Conservation (phyloP, 495 filamentous ascomycete species). For the Aspergillus funiculosus region DNA sequence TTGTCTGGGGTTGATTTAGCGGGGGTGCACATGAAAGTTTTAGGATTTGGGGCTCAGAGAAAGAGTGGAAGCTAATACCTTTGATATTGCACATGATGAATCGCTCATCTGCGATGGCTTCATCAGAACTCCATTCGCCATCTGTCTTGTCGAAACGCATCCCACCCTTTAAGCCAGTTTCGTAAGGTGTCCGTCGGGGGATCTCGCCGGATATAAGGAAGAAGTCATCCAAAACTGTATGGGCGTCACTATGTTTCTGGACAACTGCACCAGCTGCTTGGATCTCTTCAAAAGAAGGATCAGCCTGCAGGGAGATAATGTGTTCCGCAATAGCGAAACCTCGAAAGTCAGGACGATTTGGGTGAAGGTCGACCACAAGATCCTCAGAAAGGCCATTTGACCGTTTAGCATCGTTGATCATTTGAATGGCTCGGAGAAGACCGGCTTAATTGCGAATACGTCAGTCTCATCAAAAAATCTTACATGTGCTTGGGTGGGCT, state of each 20-base stretch:
- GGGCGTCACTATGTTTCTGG: slow-evolving; percentile 37
- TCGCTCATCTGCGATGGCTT: slow-evolving; percentile 52
- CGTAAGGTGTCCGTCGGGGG: slow-evolving; percentile 49
- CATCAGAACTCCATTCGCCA: slow-evolving; percentile 50
- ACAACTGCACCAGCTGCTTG: slow-evolving; percentile 42
- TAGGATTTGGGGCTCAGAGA: background rate
- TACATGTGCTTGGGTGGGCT: background rate
- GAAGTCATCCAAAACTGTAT: slow-evolving; percentile 49
- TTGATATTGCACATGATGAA: slow-evolving; percentile 55
- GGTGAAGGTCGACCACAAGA: slow-evolving; percentile 50
- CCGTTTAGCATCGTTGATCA: slow-evolving; percentile 45
- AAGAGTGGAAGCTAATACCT: slow-evolving; percentile 27
- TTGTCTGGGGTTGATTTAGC: slow-evolving; percentile 30
- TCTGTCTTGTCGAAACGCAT: slow-evolving; percentile 42
- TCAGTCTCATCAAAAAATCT: slow-evolving; percentile 7
- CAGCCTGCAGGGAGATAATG: slow-evolving; percentile 50
- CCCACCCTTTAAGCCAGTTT: slow-evolving; percentile 45
- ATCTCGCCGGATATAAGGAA: slow-evolving; percentile 57
- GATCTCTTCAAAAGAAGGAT: slow-evolving; percentile 52
- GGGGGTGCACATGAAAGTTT: background rate
- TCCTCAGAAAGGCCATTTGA: slow-evolving; percentile 21
- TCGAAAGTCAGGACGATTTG: slow-evolving; percentile 49
- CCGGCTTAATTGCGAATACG: slow-evolving; percentile 38
- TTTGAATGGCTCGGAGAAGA: slow-evolving; percentile 38
- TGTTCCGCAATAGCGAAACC: slow-evolving; percentile 41